Evolutionary conservation across 129 eudicot genomes (phyloP).

Genomic region (Heracleum sosnowskyi): DNA sequence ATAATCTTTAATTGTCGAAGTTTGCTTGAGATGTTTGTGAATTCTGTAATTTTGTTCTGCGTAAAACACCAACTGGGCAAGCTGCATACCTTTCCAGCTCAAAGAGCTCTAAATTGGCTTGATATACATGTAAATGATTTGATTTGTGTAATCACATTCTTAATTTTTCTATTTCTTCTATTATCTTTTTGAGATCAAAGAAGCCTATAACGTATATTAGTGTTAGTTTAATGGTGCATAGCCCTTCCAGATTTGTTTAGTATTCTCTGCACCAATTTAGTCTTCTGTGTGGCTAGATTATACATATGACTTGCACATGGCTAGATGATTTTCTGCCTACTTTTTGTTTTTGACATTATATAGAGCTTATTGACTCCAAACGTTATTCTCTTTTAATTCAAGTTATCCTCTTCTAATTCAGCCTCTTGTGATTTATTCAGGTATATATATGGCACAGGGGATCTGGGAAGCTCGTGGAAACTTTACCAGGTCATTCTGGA

Average conservation of each 20-base stretch:
- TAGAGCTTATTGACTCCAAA: background rate
- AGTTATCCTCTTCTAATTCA: too few relatives aligned
- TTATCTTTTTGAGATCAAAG: too few relatives aligned
- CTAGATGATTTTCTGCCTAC: background rate
- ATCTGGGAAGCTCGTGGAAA: slow-evolving; percentile 57
- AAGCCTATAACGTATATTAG: too few relatives aligned
- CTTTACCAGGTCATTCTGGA: slow-evolving; percentile 76
- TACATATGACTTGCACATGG: background rate
- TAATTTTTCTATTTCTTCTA: too few relatives aligned
- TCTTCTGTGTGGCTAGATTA: background rate
- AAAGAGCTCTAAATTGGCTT: too few relatives aligned
- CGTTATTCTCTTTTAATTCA: slow-evolving; percentile 6
- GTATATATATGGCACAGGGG: slow-evolving; percentile 91
- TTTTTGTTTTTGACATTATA: background rate
- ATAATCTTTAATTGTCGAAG: background rate
- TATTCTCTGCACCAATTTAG: background rate
- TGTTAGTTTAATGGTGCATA: background rate
- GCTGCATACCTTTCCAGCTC: too few relatives aligned
- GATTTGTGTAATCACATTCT: too few relatives aligned
- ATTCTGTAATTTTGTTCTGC: background rate
- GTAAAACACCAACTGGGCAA: background rate
- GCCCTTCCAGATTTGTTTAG: background rate
- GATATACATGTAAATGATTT: too few relatives aligned
- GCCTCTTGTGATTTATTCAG: too few relatives aligned
- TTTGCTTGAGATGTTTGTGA: background rate